Evolutionary conservation across 129 eudicot genomes (phyloP).

Genomic region (Smallanthus sonchifolius): DNA sequence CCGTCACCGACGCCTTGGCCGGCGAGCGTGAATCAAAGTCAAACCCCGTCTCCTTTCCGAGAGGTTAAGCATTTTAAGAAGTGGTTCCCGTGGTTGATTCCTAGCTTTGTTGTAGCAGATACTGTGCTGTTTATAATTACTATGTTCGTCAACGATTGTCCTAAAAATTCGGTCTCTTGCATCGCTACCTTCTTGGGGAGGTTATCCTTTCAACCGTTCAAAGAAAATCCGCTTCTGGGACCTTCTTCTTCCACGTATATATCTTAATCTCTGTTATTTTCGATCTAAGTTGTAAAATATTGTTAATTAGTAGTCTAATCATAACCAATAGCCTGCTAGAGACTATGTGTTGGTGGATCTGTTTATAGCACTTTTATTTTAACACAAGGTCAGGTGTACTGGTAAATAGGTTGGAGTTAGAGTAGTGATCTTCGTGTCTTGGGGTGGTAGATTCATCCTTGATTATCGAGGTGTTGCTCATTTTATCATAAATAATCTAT

Average conservation of each 20-base stretch:
- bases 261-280: not conserved
- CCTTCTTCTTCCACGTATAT: constrained; percentile 82
- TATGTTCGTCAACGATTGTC: constrained; percentile 88
- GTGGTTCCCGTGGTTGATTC: constrained; percentile 79
- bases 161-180: constrained; percentile 69
- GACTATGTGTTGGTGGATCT: not conserved
- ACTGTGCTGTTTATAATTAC: constrained; percentile 52
- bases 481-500: too few species aligned
- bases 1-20: constrained; percentile 4
- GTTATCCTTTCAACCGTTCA: constrained; percentile 82
- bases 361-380: not conserved
- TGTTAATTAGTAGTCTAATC: not conserved
- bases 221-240: constrained; percentile 91
- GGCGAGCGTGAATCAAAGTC: constrained; percentile 9
- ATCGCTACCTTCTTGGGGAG: constrained; percentile 58
- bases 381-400: not conserved
- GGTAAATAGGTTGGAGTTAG: too few species aligned
- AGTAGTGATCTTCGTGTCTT: too few species aligned
- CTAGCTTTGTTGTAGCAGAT: constrained; percentile 61
- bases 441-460: too few species aligned
- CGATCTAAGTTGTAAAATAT: not conserved
- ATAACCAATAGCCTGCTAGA: not conserved
- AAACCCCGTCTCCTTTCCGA: constrained; percentile 37
- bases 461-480: not conserved
- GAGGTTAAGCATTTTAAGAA: constrained; percentile 68